phyloP scores from a whole-genome alignment of 495 filamentous ascomycete genomes.

The Penicillium herquei region DNA sequence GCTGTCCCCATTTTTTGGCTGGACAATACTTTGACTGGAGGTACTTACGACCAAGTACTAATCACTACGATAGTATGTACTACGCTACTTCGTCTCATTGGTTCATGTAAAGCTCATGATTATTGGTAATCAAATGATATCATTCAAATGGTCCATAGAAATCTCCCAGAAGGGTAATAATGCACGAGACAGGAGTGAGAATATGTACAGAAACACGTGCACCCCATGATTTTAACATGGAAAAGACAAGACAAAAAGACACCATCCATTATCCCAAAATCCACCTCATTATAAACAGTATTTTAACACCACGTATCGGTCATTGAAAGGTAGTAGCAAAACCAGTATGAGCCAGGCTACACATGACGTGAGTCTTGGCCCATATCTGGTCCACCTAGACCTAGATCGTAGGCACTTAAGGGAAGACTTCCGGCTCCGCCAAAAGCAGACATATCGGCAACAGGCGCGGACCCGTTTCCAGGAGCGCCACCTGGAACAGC shows the following conservation, averaged over 20 bases:
- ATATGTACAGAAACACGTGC: background rate
- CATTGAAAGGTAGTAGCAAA: constrained; percentile 6
- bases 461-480: background rate
- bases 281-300: constrained; percentile 10
- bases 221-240: background rate
- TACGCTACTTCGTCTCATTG: too few species aligned
- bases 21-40: too few species aligned
- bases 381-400: constrained; percentile 21
- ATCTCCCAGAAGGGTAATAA: too few species aligned
- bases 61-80: too few species aligned
- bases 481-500: background rate
- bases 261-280: constrained; percentile 1
- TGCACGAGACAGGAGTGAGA: background rate
- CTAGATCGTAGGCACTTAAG: constrained; percentile 32
- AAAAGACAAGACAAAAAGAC: constrained; percentile 4
- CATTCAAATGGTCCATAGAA: too few species aligned
- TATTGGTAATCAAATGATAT: too few species aligned
- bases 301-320: constrained; percentile 17
- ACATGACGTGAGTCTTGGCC: constrained; percentile 15
- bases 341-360: background rate
- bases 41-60: too few species aligned
- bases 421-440: constrained; percentile 24
- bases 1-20: too few species aligned
- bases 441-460: constrained; percentile 26
- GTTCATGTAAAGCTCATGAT: too few species aligned